Conservation (phyloP, 1,284 basidiomycete genomes). For the Rhodofomes roseus region DNA sequence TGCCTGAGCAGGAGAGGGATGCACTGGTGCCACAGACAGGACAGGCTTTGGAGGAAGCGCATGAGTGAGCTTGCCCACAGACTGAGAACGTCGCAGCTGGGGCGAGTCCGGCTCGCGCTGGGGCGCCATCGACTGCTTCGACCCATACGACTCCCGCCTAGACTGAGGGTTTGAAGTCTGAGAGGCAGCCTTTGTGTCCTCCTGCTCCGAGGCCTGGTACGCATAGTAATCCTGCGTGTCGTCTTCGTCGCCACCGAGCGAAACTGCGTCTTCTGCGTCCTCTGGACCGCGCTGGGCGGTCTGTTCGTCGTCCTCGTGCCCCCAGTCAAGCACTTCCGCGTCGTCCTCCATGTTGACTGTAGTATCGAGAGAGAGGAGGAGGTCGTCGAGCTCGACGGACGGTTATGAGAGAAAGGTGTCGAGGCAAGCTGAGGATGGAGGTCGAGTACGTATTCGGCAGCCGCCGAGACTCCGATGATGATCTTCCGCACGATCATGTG, state of each 20-base stretch:
- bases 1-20: slow-evolving; percentile 56
- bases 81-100: slow-evolving; percentile 29
- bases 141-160: slow-evolving; percentile 17
- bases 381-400: not conserved
- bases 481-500: not conserved
- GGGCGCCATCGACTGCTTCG: slow-evolving; percentile 15
- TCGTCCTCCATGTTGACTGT: slow-evolving; percentile 58
- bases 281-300: slow-evolving; percentile 32
- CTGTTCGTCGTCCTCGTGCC: slow-evolving; percentile 63
- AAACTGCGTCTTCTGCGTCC: slow-evolving; percentile 65
- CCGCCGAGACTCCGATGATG: slow-evolving; percentile 4
- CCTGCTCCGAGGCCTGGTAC: slow-evolving; percentile 28
- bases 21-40: slow-evolving; percentile 46
- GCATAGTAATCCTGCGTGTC: slow-evolving; percentile 40
- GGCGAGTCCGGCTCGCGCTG: slow-evolving; percentile 25
- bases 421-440: not conserved
- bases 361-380: not conserved
- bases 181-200: slow-evolving; percentile 10
- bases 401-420: not conserved
- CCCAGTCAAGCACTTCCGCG: slow-evolving; percentile 69
- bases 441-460: slow-evolving; percentile 3
- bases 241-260: slow-evolving; percentile 68
- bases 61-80: slow-evolving; percentile 45
- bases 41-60: slow-evolving; percentile 72
- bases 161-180: slow-evolving; percentile 12